Base-by-base conservation (phyloP, 768 basidiomycete genomes). In the Calocybe gangraenosa region DNA sequence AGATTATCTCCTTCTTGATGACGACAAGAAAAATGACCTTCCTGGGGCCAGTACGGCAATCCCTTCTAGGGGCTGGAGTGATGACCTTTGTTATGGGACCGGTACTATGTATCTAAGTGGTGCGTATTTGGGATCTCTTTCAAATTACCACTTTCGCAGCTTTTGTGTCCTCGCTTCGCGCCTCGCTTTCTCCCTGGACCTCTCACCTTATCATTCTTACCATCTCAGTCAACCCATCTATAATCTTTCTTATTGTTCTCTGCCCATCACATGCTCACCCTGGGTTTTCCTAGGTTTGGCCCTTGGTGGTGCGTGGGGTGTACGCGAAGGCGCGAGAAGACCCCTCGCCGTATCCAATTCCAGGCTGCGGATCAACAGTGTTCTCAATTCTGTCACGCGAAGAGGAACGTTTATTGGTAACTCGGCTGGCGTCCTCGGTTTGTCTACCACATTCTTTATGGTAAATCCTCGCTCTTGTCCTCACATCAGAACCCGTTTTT, bases 71-170 rank as follows among this genome's bases (percentile, higher is more conserved):
- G 93, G 96, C 52, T 98, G 92, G 94, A 90, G 92, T 70, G 96
- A 99, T 73, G 96, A 99, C 73, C 71, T 99, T 49, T 97, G 93
- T 79, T 97, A 98, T 70, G 96, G 96, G 61, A 97, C 94, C 58
- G 96, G 96, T 52, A 94, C 94, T 55, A 96, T 93, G 73, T 99
- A 99, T 82, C 83, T 99, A 46, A 79, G 88, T 66, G 95, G 95
- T 97, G 63, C 63, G 91, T 84, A n/a, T n/a, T 51, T 41, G 49
- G 46, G 65, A 75, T 73, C 75, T 78, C 78, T 74, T 78, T 80
- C 74, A 77, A 72, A 70, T 78, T 74, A 71, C 73, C 72, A 49
- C 64, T 73, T 76, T 73, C 64, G 75, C 68, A 59, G 62, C 61
- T 58, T 15, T 56, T 57, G 61, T 67, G 64, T 62, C 6, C 25